Evolutionary conservation across 768 basidiomycete genomes (phyloP).

Genomic region (Punctularia strigosozonata): DNA sequence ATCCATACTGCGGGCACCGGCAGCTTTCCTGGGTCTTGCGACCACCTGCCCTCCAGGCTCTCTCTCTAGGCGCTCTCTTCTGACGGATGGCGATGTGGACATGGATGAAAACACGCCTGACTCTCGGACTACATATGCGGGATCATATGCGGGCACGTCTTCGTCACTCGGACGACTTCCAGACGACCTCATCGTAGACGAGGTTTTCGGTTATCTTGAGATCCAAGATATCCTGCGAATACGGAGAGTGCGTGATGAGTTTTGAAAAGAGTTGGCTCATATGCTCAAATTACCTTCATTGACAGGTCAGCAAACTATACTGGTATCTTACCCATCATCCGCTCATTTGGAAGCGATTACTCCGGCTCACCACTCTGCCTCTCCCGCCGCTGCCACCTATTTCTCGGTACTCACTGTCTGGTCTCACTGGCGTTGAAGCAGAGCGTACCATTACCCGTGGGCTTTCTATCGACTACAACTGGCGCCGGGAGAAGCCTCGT

Average conservation of each 20-base stretch:
- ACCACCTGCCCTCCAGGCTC: too few species aligned
- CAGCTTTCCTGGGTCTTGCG: too few species aligned
- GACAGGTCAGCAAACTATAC: conserved; percentile 45
- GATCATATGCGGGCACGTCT: too few species aligned
- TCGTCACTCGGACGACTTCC: too few species aligned
- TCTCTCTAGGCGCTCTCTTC: too few species aligned
- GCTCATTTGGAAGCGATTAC: conserved; percentile 56
- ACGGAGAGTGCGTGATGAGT: conserved; percentile 19
- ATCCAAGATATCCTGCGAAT: conserved; percentile 25
- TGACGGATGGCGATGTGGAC: too few species aligned
- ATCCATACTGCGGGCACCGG: too few species aligned
- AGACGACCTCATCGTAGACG: conserved; percentile 27
- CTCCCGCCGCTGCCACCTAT: conserved; percentile 53
- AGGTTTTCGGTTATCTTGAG: conserved; percentile 22
- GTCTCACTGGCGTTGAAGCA: conserved; percentile 24
- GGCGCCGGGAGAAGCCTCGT: conserved; percentile 31
- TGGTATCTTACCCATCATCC: conserved; percentile 57
- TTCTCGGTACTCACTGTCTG: conserved; percentile 25
- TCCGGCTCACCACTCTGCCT: conserved; percentile 40
- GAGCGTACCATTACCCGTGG: conserved; percentile 53
- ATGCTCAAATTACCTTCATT: neutral
- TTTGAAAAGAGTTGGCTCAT: neutral
- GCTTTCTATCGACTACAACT: conserved; percentile 48
- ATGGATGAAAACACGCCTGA: too few species aligned
- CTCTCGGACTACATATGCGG: too few species aligned